phyloP scores from a whole-genome alignment of 2,329 filamentous ascomycete genomes.

The Tolypocladium tundrense region DNA sequence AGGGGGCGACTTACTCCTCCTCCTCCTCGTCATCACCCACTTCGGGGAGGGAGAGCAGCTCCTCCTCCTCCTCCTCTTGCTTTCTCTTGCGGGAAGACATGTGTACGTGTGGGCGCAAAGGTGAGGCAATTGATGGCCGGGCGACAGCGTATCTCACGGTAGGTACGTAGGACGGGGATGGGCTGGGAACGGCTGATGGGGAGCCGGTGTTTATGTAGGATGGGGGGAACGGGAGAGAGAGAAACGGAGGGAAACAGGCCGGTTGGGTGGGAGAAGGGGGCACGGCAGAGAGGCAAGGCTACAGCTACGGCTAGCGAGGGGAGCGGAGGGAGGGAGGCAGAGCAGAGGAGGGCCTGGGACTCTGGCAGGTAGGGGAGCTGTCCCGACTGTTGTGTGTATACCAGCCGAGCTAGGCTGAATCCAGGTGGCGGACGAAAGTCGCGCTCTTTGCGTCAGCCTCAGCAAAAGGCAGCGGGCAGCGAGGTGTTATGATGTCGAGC shows the following conservation, averaged over 20 bases:
- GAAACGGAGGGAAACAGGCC: background rate
- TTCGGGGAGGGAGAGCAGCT: conserved; percentile 44
- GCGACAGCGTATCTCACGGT: background rate
- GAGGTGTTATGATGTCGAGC: background rate
- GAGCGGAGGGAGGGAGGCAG: conserved; percentile 1
- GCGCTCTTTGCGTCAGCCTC: conserved; percentile 1
- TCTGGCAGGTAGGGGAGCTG: background rate
- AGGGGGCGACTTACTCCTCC: conserved; percentile 36
- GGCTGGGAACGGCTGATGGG: background rate
- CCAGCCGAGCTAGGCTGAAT: conserved; percentile 1
- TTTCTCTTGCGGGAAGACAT: conserved; percentile 46
- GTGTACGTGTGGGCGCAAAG: conserved; percentile 4
- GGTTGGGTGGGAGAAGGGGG: background rate
- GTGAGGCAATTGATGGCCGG: background rate
- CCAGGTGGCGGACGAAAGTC: background rate
- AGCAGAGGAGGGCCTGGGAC: background rate
- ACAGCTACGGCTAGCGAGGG: background rate
- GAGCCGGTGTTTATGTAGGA: conserved; percentile 1
- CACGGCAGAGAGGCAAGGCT: background rate
- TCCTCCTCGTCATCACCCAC: conserved; percentile 41
- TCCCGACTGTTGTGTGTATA: background rate
- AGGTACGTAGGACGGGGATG: background rate
- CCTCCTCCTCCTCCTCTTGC: conserved; percentile 51
- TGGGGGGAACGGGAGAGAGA: background rate
- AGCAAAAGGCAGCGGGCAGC: background rate